Evolutionary conservation across 441 rosid species (phyloP), one percentile per base, ranked within the genome.

Genomic region (Dalechampia spathulata): DNA sequence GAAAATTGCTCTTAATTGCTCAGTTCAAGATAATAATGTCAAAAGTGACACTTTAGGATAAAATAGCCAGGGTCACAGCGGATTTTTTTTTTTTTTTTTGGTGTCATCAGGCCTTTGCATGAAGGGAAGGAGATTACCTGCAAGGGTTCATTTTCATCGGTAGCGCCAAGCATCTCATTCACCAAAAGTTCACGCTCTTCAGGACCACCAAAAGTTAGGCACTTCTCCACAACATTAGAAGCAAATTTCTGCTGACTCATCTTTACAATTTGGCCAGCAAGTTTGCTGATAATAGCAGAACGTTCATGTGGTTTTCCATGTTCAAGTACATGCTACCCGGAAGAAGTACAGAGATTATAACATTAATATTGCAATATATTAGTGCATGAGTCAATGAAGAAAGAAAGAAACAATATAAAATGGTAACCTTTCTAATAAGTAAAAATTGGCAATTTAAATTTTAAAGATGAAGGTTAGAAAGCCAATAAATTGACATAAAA

Each of bases 201-300:
- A 10, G 86, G 85, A 52, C 86, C 79, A 21, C 98, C 93, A 73
- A 86, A 86, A 38, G 87, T 78, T 62, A 88, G 71, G 75, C 96
- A 91, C 66, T 82, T 88, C 74, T 88, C 96, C 37, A 92, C 91
- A 44, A 92, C 98, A 43, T 92, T 92, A 17, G 98, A 92, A 67
- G 98, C 98, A 60, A 84, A 92, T 73, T 92, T 92, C 66, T 92
- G 96, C 69, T 86, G 96, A 74, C 96, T 92, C 96, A 92, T 86
- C 68, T 75, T 84, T 60, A 92, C 94, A 46, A 92, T 83, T 79
- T 86, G 95, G 56, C 98, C 96, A 19, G 86, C 82, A 64, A 92
- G 87, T 81, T 88, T 71, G 62, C 71, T 70, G 45, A 92, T 81
- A 7, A 92, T 76, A 59, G 84, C 79, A 63, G 95, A 70, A 58